phyloP scores from a whole-genome alignment of 805 yeast genomes.

The Sugiyamaella boreocaroliniensis region DNA sequence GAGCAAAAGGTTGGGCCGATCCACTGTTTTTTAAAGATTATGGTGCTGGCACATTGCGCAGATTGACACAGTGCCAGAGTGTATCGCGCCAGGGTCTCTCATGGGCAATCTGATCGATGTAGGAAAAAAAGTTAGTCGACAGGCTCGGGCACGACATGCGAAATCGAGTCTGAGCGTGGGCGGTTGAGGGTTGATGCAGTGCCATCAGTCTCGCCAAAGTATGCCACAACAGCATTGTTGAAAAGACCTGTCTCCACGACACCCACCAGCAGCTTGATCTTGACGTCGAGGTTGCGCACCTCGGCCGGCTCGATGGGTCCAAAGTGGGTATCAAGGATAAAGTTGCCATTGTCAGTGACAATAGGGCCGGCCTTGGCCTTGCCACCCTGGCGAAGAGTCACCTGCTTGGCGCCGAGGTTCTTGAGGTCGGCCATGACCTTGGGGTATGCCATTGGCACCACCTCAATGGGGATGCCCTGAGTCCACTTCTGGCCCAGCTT shows the following conservation, averaged over 20 bases:
- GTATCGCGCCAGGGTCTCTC: too few relatives aligned
- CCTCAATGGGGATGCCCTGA: conserved; percentile 92
- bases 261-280: conserved; percentile 74
- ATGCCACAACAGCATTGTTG: conserved; percentile 64
- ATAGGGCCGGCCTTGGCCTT: conserved; percentile 95
- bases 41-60: too few relatives aligned
- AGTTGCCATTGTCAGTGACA: conserved; percentile 91
- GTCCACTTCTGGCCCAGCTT: conserved; percentile 75
- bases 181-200: conserved; percentile 29
- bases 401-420: conserved; percentile 55
- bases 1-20: not conserved
- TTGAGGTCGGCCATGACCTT: conserved; percentile 62
- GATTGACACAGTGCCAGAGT: not conserved
- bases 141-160: not conserved
- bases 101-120: not conserved
- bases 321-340: conserved; percentile 87
- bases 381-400: conserved; percentile 75
- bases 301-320: conserved; percentile 53
- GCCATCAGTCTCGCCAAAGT: conserved; percentile 85
- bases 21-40: too few relatives aligned
- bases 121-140: not conserved
- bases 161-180: not conserved
- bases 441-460: conserved; percentile 81
- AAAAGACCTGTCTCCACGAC: conserved; percentile 96
- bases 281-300: conserved; percentile 48